Percentiles rank a stretch among this genome's conserved stretches.
phyloP scores from a whole-genome alignment of 2,329 filamentous ascomycete genomes.

The Pestalotiopsis sp. region DNA sequence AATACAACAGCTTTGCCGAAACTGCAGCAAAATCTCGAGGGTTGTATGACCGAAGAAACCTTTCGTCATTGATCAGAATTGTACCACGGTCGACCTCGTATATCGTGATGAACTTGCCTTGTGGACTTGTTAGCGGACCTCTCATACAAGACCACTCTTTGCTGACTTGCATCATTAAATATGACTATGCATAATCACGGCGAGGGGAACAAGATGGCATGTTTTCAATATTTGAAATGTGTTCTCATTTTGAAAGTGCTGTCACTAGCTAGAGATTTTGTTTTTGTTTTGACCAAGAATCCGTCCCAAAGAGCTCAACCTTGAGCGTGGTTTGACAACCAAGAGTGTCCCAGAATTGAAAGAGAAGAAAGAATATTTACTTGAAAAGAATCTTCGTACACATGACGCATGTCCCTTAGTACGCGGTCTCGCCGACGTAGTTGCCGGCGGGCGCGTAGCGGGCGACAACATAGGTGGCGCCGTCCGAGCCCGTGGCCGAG shows the following conservation, averaged over 20 bases:
- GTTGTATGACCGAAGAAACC: too few relatives aligned
- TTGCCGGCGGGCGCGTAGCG: slow-evolving; percentile 10
- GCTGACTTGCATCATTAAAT: too few relatives aligned
- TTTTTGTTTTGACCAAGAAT: slow-evolving; percentile 2
- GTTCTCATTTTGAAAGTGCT: neutral
- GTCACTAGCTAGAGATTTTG: neutral
- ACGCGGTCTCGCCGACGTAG: slow-evolving; percentile 2
- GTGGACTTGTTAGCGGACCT: too few relatives aligned
- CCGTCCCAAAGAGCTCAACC: slow-evolving; percentile 5
- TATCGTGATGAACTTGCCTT: too few relatives aligned
- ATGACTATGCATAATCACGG: too few relatives aligned
- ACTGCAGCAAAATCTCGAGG: too few relatives aligned
- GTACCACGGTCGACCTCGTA: too few relatives aligned
- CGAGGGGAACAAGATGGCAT: too few relatives aligned
- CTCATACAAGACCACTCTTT: too few relatives aligned
- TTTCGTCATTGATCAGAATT: too few relatives aligned
- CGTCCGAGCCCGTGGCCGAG: neutral
- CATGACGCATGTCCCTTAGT: neutral
- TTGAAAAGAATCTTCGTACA: neutral
- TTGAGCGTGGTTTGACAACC: neutral
- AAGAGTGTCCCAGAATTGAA: neutral
- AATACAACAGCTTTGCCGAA: neutral
- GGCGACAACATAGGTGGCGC: slow-evolving; percentile 5
- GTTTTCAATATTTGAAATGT: neutral
- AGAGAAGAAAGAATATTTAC: neutral